These are phyloP conservation scores for Ophiocordyceps robertsii DNA, from an alignment of 2,329 filamentous ascomycete genomes.

Conservation along the genomic window DNA sequence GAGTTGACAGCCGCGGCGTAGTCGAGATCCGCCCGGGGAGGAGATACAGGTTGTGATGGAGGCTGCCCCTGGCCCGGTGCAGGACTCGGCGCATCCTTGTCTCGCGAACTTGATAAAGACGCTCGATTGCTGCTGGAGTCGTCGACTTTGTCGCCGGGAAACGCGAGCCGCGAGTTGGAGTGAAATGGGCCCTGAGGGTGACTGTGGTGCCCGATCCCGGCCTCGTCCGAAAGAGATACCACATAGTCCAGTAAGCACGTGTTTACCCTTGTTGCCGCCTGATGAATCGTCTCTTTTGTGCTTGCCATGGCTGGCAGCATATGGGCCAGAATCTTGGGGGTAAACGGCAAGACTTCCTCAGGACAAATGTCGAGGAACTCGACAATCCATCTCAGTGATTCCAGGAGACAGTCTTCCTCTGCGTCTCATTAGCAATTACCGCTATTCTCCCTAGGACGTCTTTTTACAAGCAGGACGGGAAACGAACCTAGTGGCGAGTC, in stretches of 20 bases:
- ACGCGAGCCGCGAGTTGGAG: constrained; percentile 26
- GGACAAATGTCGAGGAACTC: constrained; percentile 95
- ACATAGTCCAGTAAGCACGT: constrained; percentile 88
- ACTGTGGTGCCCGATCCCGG: constrained; percentile 14
- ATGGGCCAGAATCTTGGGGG: constrained; percentile 80
- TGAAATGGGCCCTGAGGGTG: constrained; percentile 12
- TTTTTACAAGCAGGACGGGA: neutral
- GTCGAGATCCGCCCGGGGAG: constrained; percentile 62
- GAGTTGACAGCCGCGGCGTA: constrained; percentile 92
- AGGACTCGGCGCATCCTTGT: constrained; percentile 37
- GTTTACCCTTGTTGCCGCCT: constrained; percentile 82
- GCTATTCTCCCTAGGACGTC: neutral
- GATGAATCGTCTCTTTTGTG: constrained; percentile 75
- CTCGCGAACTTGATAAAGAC: constrained; percentile 38
- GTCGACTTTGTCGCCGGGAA: constrained; percentile 31
- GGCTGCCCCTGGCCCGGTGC: constrained; percentile 35
- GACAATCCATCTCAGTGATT: constrained; percentile 88
- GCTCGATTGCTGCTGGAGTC: constrained; percentile 34
- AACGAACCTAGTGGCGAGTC: constrained; percentile 62
- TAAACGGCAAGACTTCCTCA: constrained; percentile 89
- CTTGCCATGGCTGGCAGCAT: constrained; percentile 91
- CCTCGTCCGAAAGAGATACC: constrained; percentile 71
- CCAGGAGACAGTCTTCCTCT: constrained; percentile 87
- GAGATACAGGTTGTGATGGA: constrained; percentile 26
- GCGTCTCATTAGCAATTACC: constrained; percentile 4